Base-by-base conservation (phyloP, 345 rosid genomes). In the Geranium brycei region DNA sequence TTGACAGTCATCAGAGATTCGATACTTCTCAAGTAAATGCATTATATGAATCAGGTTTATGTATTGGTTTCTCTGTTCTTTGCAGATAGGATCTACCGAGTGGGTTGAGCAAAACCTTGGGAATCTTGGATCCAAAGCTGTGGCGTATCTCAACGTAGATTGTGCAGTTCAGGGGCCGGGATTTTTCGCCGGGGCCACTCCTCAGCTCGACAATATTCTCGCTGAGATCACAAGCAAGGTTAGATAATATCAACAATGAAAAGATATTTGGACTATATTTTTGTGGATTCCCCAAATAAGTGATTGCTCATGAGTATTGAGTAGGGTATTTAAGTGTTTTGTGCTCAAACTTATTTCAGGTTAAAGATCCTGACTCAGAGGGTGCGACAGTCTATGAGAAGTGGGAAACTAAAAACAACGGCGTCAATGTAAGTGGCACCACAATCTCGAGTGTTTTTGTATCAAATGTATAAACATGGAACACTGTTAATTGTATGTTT, bases 111-210 rank as follows among this genome's bases (percentile, higher is more conserved):
- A 85, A 67, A 93, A 93, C 75, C 73, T 90, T 58, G 68, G 83
- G 57, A 93, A 84, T 81, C 73, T 90, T 69, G 85, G 92, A 62
- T 85, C 88, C 59, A 90, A 82, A 81, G 95, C 89, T 35, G 88
- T 88, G 64, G 89, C 97, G 12, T 93, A 93, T 66, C 86, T 93
- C 63, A 93, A 93, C 63, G 96, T 93, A n/a, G 97, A 90, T 76
- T 90, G 99, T 62, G 99, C 99, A 0, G 99, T 88, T 77, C 99
- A 93, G 85, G 99, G 97, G 61, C 79, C 91, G 1, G 97, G 97
- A 60, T 81, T 93, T 70, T 86, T 88, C 59, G 87, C 89, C 11
- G 77, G 91, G 19, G 83, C 95, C 63, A 88, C 96, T 68, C 96
- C 99, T 55, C 96, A 90, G 73, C 82, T 93, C 59, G 97, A 93